Evolutionary conservation across 1,139 yeast species (phyloP).

Genomic region (Pneumocystis carinii): DNA sequence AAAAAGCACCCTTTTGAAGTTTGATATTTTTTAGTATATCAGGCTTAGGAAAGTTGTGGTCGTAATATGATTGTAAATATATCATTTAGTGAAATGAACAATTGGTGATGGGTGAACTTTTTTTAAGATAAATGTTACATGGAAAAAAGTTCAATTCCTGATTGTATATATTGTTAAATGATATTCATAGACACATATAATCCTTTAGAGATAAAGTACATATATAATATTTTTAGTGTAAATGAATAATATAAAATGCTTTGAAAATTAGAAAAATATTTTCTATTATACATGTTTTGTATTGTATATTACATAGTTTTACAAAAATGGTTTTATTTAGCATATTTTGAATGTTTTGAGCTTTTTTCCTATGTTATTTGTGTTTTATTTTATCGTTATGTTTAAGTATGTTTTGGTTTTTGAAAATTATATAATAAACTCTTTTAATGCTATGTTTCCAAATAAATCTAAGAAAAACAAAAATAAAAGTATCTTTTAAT

Average conservation of each 20-base stretch:
- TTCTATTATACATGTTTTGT: not conserved
- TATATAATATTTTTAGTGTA: not conserved
- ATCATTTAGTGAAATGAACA: not conserved
- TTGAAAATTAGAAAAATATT: not conserved
- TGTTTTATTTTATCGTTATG: not conserved
- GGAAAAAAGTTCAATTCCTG: not conserved
- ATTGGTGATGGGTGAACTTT: not conserved
- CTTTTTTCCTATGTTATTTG: not conserved
- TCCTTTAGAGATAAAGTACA: not conserved
- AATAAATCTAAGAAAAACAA: not conserved
- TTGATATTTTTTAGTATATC: not conserved
- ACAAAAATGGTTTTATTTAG: not conserved
- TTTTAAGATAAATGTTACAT: not conserved
- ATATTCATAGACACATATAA: not conserved
- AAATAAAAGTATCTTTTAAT: not conserved
- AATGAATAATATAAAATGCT: not conserved
- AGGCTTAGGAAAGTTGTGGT: not conserved
- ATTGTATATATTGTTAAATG: not conserved
- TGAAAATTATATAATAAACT: not conserved
- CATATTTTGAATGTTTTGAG: not conserved
- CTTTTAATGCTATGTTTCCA: not conserved
- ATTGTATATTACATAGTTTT: not conserved
- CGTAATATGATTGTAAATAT: not conserved
- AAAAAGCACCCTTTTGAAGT: not conserved
- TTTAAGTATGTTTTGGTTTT: not conserved